Evolutionary conservation across 139 green algal species (phyloP).

Genomic region (Volvox africanus): DNA sequence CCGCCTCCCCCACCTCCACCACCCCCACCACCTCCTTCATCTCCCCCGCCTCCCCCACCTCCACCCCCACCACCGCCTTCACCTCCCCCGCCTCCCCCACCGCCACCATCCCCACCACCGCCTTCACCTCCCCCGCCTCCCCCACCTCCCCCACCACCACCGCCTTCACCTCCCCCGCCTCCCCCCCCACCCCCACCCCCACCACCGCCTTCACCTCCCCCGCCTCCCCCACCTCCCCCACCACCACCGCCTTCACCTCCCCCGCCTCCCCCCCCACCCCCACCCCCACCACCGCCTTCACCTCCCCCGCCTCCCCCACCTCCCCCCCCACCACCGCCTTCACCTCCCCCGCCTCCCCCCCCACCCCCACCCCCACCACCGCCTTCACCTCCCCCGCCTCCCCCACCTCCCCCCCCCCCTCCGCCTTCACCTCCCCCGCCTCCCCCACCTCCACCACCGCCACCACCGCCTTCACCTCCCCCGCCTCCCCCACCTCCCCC

Average conservation of each 20-base stretch:
- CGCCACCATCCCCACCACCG: not conserved
- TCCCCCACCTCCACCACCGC: not conserved
- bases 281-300: not conserved
- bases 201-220: not conserved
- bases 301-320: not conserved
- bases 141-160: not conserved
- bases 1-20: not conserved
- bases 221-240: not conserved
- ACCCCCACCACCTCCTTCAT: not conserved
- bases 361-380: not conserved
- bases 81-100: not conserved
- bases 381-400: not conserved
- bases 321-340: not conserved
- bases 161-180: not conserved
- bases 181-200: too few relatives aligned
- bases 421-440: not conserved
- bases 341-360: not conserved
- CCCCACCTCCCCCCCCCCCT: not conserved
- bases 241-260: not conserved
- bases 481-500: not conserved
- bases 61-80: not conserved
- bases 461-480: not conserved
- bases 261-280: not conserved
- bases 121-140: not conserved
- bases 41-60: not conserved